phyloP scores from a whole-genome alignment of 2,329 filamentous ascomycete genomes.

The Exophiala sp. region DNA sequence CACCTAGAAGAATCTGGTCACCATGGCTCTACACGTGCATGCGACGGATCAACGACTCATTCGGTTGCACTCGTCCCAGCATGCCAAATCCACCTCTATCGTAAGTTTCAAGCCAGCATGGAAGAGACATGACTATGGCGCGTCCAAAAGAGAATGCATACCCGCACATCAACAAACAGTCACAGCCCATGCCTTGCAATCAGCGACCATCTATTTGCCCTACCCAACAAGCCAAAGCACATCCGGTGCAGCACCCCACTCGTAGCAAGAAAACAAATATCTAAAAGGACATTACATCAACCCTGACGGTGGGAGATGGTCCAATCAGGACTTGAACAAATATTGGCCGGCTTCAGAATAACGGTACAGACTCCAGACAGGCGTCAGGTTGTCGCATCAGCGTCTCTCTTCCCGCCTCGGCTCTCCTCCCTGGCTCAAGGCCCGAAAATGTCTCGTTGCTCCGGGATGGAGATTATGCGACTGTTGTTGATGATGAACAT shows the following conservation, averaged over 20 bases:
- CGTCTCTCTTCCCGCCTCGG: conserved; percentile 19
- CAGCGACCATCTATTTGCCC: background rate
- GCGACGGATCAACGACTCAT: too few relatives aligned
- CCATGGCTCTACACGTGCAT: too few relatives aligned
- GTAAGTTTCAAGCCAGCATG: too few relatives aligned
- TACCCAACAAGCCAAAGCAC: background rate
- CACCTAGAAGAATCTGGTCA: too few relatives aligned
- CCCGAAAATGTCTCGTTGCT: conserved; percentile 13
- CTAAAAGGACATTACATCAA: background rate
- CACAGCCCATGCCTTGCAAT: background rate
- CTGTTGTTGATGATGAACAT: conserved; percentile 6
- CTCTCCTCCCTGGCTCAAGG: conserved; percentile 18
- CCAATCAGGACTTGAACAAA: background rate
- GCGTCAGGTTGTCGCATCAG: conserved; percentile 1
- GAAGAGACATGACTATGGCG: too few relatives aligned
- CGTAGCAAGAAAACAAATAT: background rate
- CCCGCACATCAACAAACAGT: too few relatives aligned
- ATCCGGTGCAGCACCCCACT: background rate
- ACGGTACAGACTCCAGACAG: background rate
- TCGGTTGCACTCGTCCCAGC: too few relatives aligned
- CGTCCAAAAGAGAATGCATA: too few relatives aligned
- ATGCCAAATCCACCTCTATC: too few relatives aligned
- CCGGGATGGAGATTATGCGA: conserved; percentile 16
- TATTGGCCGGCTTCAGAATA: background rate
- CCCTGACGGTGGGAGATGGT: too few relatives aligned